Evolutionary conservation across 257 asterid genomes (phyloP).

Genomic region (Solanum tarapatanum): DNA sequence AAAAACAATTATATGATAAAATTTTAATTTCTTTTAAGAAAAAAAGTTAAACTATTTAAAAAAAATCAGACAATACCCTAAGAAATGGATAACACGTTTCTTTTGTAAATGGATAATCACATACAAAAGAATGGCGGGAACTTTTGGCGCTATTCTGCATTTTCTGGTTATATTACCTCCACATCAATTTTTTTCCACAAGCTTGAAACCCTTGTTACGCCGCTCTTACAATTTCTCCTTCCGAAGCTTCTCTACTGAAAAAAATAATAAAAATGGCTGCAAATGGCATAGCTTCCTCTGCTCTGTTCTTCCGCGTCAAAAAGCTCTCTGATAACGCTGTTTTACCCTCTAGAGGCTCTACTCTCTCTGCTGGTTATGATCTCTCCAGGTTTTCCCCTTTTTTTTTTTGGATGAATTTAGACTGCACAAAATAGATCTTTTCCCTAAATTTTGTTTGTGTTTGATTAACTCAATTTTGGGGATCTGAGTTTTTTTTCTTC

Average conservation of each 20-base stretch:
- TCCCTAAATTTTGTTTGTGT: not conserved
- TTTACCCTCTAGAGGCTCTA: constrained; percentile 27
- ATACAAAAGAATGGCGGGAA: constrained; percentile 26
- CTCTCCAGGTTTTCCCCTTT: constrained; percentile 16
- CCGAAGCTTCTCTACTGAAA: not conserved
- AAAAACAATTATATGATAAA: too few relatives aligned
- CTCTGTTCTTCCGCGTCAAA: constrained; percentile 24
- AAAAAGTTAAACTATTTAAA: too few relatives aligned
- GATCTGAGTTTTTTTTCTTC: not conserved
- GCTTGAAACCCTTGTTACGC: not conserved
- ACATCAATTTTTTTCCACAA: not conserved
- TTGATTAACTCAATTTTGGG: not conserved
- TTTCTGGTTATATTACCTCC: not conserved
- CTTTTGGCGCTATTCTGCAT: constrained; percentile 25
- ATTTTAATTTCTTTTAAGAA: too few relatives aligned
- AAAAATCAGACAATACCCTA: too few relatives aligned
- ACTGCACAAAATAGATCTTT: not conserved
- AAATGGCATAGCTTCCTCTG: not conserved
- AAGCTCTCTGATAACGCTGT: constrained; percentile 29
- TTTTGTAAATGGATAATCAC: not conserved
- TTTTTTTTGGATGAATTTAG: not conserved
- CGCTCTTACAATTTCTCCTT: not conserved
- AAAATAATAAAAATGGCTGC: not conserved
- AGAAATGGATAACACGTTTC: too few relatives aligned
- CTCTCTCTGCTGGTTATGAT: constrained; percentile 34